Base-by-base conservation (phyloP, 2,329 filamentous ascomycete genomes). In the Aureobasidium musti region DNA sequence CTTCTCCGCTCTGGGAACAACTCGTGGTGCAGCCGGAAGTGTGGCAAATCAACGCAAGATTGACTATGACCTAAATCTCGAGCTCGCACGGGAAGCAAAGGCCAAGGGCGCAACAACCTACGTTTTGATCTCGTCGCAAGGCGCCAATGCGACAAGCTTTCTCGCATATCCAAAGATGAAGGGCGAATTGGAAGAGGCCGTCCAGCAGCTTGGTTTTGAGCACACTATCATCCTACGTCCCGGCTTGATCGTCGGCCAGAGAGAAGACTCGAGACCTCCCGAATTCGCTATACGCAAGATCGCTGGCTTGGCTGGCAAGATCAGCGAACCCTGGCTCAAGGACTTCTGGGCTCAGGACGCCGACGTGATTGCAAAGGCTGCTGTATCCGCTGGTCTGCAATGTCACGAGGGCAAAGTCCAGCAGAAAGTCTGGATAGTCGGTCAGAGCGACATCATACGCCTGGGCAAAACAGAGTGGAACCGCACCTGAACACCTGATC, bases 41-140 rank as follows among this genome's bases (percentile, higher is more conserved):
- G 80, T 96, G 70, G 89, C 87, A 33, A 87, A 88, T 69, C 94
- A 97, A 79, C 90, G 91, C 80, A 90, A 91, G 74, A 91, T 97
- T 70, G 94, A 97, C 79, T 86, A 92, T 75, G 92, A 95, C 74
- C 82, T 97, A 52, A 96, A 96, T 78, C 77, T 96, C 57, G 88
- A 89, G 70, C 82, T 96, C 28, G 92, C 91, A 3, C 84, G 85
- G 68, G 87, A 89, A 0, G 91, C 93, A 50, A 91, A 89, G 74
- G 84, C 83, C 4, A 86, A 88, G 0, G 91, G 91, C 41, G 84
- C 86, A 13, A 86, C 86, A 70, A 89, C 89, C 1, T 96, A 90
- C 74, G 88, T 97, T 26, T 87, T 96, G 70, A 83, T 96, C 66
- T 92, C 89, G 0, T 82, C 84, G 26, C 79, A 73, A 0, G 80